These are phyloP conservation scores for Earliella scabrosa DNA, from an alignment of 1,284 basidiomycete species.

Conservation along the genomic window DNA sequence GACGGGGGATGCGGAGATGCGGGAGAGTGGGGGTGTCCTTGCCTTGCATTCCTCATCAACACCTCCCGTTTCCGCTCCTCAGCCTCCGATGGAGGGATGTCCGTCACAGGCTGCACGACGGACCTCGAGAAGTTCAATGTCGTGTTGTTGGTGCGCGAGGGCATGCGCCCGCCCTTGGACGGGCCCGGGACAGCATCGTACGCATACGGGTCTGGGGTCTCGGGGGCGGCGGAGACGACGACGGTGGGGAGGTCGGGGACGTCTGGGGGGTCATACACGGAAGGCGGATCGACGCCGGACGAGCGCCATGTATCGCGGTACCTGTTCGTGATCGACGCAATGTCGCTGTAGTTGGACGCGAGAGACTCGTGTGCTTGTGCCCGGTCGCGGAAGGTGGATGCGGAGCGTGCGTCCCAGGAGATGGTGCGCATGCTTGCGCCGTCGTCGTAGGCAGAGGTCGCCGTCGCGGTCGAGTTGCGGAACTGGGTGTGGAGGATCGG, in stretches of 20 bases:
- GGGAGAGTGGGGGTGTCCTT: conserved; percentile 19
- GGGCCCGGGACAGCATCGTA: conserved; percentile 41
- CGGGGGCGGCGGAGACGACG: conserved; percentile 44
- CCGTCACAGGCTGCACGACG: conserved; percentile 45
- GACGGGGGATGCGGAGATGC: conserved; percentile 7
- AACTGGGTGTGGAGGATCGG: conserved; percentile 70
- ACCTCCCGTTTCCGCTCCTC: conserved; percentile 64
- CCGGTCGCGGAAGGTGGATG: conserved; percentile 11
- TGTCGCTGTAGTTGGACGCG: conserved; percentile 36
- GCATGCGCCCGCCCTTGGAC: conserved; percentile 16
- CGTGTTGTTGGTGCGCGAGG: conserved; percentile 24
- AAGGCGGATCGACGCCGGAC: conserved; percentile 19
- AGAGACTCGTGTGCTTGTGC: conserved; percentile 27
- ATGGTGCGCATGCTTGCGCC: conserved; percentile 24
- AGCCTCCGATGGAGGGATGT: conserved; percentile 34
- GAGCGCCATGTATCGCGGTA: conserved; percentile 34
- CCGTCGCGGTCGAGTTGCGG: conserved; percentile 56
- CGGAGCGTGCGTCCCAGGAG: conserved; percentile 25
- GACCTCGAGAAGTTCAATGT: conserved; percentile 61
- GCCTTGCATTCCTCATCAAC: conserved; percentile 56
- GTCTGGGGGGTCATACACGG: conserved; percentile 8
- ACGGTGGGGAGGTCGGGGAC: conserved; percentile 46
- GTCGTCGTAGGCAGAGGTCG: conserved; percentile 39
- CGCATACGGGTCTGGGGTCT: conserved; percentile 4
- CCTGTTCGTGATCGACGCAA: conserved; percentile 36